Base-by-base conservation (phyloP, 108 stramenopile genomes). In the Bacterosira constricta region DNA sequence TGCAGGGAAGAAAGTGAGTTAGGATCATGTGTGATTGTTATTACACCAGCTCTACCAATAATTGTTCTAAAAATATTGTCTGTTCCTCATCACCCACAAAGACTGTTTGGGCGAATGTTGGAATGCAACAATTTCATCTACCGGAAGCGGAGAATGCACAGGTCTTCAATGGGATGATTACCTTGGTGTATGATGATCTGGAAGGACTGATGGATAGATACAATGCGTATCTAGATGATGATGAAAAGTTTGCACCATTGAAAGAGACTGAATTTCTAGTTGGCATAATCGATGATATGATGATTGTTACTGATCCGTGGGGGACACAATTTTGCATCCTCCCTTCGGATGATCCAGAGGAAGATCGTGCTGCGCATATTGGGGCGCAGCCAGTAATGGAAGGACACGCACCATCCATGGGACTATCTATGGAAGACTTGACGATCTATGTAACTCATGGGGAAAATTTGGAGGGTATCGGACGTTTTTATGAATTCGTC, bases 281-380 rank as follows among this genome's bases (percentile, higher is more conserved):
- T 11, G 41, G 41, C 4, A 11, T 42, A 30, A 30, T 1, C 1
- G 75, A 83, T 13, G 50, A 53, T 0, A 50, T 66, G n/a, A 29
- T 90, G 17, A 17, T 79, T 23, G 82, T 90, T 9, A 77, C 64
- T 3, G 84, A 87, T 82, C 88, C 88, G 2, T 91, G 86, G 84
- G 87, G 90, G 12, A 79, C 49, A 58, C 25, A 55, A 21, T 88
- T 91, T 73, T 52, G 65, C 17, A 62, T 88, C 4, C 46, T 84
- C 45, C 46, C 70, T n/a, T 70, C 70, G 1, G 70, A 76, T 44
- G 62, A 83, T 42, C 47, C 71, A 0, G 39, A 26, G 4, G 78
- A 83, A 68, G 75, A 80, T 55, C 75, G 83, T 36, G 83, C 80
- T 15, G 41, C 47, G 0, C 54, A 77, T 51, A 9, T 63, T 3